Base-by-base conservation (phyloP, 2,329 filamentous ascomycete species). In the Ceratocystis albifundus region DNA sequence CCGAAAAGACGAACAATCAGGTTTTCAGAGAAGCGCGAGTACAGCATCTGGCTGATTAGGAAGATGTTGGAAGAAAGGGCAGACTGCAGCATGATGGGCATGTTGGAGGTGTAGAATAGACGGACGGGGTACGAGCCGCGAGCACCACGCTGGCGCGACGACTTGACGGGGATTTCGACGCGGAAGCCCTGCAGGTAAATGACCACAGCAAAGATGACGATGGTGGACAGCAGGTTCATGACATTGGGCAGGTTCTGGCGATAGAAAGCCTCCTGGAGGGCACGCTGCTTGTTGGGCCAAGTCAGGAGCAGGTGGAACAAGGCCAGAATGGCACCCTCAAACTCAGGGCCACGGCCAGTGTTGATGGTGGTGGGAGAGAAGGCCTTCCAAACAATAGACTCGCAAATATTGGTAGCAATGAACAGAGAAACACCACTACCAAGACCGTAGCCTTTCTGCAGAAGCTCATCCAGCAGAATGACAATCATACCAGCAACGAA, bases 41-140 rank as follows among this genome's bases (percentile, higher is more conserved):
- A 97, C 71, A 99, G 86, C 92, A 97, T 97, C 83, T 99, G 94
- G 76, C 89, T 94, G 80, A 99, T 91, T 70, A 99, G 82, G 87
- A 99, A 99, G 79, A 99, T 86, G 84, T 99, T 99, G 83, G 93
- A 96, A 71, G 90, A 96, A 72, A 99, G 86, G 72, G 94, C 94
- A 61, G 93, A 97, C 82, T 99, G 95, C 77, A 99, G 84, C 94
- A 99, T 99, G 80, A 99, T 99, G 75, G 94, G 94, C 95, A 99
- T 99, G 88, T 99, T 99, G 77, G 92, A 96, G 76, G 94, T 99
- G 82, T 99, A 99, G 86, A 99, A 99, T 68, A 99, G 89, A 75
- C 95, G 93, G 77, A 99, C 86, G 74, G 94, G 94, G 85, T 97
- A 99, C 50, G 92, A 96, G 74, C 93, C 95, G 74, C 94, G 93